These are phyloP conservation scores for Posidonia australis DNA, from an alignment of 106 monocot genomes.

Conservation along the genomic window DNA sequence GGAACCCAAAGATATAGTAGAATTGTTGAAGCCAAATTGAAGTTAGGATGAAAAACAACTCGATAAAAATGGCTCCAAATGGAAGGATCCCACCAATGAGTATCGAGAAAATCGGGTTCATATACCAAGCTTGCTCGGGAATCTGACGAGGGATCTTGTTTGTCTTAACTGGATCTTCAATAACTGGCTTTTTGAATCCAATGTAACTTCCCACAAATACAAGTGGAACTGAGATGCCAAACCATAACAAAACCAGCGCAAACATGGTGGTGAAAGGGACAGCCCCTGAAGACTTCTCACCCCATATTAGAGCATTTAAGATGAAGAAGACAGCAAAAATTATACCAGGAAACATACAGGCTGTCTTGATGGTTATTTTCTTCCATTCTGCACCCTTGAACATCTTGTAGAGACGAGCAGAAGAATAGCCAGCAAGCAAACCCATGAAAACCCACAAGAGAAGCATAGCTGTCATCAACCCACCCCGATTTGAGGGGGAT, in stretches of 20 bases:
- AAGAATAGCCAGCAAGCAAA: constrained; percentile 81
- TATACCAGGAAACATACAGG: constrained; percentile 64
- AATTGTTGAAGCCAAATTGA: constrained; percentile 99
- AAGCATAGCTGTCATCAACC: constrained; percentile 95
- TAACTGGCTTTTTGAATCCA: constrained; percentile 75
- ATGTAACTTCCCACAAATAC: constrained; percentile 75
- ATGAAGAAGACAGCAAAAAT: constrained; percentile 69
- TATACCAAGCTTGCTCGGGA: constrained; percentile 95
- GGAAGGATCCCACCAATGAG: constrained; percentile 95
- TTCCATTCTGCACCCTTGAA: constrained; percentile 95
- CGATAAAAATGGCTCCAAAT: constrained; percentile 94
- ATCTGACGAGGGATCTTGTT: constrained; percentile 97
- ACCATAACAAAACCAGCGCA: constrained; percentile 87
- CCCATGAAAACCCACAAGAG: constrained; percentile 98
- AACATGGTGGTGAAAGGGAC: constrained; percentile 99
- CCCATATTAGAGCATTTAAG: constrained; percentile 89
- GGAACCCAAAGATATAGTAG: constrained; percentile 98
- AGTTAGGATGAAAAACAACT: constrained; percentile 94
- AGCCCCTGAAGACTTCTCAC: constrained; percentile 90
- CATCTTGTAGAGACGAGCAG: constrained; percentile 71
- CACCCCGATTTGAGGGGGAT: constrained; percentile 91
- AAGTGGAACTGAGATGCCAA: constrained; percentile 90
- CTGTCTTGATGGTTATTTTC: constrained; percentile 58
- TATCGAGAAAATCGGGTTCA: constrained; percentile 88
- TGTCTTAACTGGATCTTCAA: constrained; percentile 90